A percentile compares a stretch with the other conserved stretches of the same genome.
Conservation (phyloP, 169 alveolate species). For the Cryptosporidium viatorum region DNA sequence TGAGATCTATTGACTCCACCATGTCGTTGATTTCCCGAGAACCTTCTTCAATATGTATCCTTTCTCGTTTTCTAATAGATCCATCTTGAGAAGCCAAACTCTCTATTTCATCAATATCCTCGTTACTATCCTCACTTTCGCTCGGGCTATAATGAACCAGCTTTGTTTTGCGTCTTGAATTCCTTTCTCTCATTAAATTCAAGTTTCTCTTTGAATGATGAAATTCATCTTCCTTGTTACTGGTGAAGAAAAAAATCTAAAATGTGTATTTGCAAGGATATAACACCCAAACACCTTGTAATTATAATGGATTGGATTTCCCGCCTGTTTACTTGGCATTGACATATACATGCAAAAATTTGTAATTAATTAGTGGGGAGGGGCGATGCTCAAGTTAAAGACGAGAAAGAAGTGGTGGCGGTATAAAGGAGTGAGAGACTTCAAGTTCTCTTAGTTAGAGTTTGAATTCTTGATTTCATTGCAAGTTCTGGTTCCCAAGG, state of each 20-base stretch:
- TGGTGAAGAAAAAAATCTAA: not conserved
- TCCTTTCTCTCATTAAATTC: conserved; percentile 5
- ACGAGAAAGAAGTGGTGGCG: not conserved
- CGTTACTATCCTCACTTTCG: conserved; percentile 14
- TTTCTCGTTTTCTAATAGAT: not conserved
- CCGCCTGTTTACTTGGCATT: not conserved
- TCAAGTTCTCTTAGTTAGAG: no score
- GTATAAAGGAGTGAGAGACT: not conserved
- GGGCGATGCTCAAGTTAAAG: not conserved
- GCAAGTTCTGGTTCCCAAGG: not conserved
- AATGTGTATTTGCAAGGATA: not conserved
- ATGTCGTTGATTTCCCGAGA: not conserved
- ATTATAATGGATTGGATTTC: not conserved
- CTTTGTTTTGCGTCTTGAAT: not conserved
- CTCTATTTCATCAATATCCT: conserved; percentile 16
- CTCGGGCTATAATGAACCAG: not conserved
- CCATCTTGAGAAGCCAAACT: not conserved
- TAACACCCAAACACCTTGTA: not conserved
- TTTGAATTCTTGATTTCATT: no score
- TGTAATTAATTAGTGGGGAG: not conserved
- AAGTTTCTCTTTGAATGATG: not conserved
- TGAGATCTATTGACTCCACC: conserved; percentile 48
- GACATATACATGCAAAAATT: not conserved
- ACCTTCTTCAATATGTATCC: not conserved
- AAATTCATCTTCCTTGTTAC: not conserved